Evolutionary conservation across 495 filamentous ascomycete species (phyloP).

Genomic region (Penicillium pulvis): DNA sequence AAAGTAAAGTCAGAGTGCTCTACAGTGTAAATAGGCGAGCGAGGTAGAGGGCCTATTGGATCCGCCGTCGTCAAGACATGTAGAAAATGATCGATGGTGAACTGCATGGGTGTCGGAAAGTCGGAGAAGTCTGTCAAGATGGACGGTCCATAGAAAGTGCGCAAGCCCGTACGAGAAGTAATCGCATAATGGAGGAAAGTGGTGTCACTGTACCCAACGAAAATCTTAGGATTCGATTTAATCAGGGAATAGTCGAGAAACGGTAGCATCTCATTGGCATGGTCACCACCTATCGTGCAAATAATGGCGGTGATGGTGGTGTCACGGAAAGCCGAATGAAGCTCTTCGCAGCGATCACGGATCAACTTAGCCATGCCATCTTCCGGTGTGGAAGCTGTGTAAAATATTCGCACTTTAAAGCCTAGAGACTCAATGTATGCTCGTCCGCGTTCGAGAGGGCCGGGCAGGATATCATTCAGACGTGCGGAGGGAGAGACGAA

Average conservation of each 20-base stretch:
- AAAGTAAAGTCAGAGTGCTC: neutral
- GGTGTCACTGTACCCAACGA: neutral
- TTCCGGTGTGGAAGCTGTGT: neutral
- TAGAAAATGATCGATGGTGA: neutral
- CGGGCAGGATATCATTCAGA: neutral
- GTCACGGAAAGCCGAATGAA: neutral
- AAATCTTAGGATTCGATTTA: neutral
- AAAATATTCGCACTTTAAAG: neutral
- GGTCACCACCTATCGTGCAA: slow-evolving; percentile 1
- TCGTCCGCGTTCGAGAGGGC: neutral
- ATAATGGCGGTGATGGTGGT: neutral
- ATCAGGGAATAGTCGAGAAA: neutral
- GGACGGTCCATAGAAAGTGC: neutral
- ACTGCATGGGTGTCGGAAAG: neutral
- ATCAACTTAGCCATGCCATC: neutral
- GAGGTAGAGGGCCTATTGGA: neutral
- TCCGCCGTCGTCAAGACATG: neutral
- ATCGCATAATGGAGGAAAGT: neutral
- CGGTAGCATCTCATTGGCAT: slow-evolving; percentile 1
- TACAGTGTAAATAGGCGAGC: neutral
- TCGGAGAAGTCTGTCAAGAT: neutral
- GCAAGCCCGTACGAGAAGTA: neutral
- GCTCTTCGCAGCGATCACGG: neutral
- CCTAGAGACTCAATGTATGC: neutral
- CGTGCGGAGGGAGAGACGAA: neutral